phyloP scores from a whole-genome alignment of 768 basidiomycete genomes.

The Dentipellis fragilis region DNA sequence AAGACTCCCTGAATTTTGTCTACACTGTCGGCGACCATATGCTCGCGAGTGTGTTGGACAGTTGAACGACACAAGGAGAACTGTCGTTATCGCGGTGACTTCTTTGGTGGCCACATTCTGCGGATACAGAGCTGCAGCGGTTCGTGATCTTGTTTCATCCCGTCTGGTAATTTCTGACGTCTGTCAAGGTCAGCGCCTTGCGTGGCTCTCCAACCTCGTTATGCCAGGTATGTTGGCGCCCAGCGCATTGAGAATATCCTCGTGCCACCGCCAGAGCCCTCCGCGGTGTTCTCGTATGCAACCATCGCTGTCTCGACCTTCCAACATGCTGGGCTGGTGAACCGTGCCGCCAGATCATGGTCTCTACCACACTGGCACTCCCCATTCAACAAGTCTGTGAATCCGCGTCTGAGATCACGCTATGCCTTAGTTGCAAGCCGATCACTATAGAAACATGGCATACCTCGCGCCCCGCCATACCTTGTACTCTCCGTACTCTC shows the following conservation, averaged over 20 bases:
- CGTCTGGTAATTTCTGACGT: neutral
- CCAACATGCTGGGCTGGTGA: conserved; percentile 32
- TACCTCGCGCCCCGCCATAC: no score
- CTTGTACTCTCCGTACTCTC: no score
- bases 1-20: conserved; percentile 39
- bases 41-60: conserved; percentile 28
- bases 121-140: conserved; percentile 25
- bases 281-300: conserved; percentile 31
- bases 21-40: conserved; percentile 41
- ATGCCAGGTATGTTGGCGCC: conserved; percentile 26
- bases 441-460: no score
- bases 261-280: conserved; percentile 21
- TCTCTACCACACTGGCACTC: conserved; percentile 30
- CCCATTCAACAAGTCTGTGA: neutral
- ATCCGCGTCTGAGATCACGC: no score
- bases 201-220: conserved; percentile 31
- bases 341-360: conserved; percentile 38
- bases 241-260: conserved; percentile 22
- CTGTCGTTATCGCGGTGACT: conserved; percentile 31
- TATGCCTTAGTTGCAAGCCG: no score
- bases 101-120: conserved; percentile 28
- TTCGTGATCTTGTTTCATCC: conserved; percentile 1
- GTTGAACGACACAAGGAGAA: conserved; percentile 26
- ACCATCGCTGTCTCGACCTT: conserved; percentile 28
- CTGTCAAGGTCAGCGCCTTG: conserved; percentile 22